Evolutionary conservation across 140 eudicot genomes (phyloP).

Genomic region (Flaveria floridana): DNA sequence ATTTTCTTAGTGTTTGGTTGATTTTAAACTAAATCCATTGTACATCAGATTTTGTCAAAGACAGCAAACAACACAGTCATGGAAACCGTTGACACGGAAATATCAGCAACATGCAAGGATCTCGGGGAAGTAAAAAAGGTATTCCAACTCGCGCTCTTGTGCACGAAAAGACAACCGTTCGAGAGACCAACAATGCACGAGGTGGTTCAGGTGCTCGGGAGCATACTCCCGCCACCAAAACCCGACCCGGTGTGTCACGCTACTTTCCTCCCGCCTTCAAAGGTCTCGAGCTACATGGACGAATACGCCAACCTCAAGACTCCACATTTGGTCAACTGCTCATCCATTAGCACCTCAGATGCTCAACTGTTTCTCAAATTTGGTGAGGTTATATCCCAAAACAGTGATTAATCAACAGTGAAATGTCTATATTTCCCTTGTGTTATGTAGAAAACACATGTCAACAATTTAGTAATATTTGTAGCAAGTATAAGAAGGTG

Average conservation of each 20-base stretch:
- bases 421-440: slow-evolving; percentile 40
- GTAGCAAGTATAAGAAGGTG: not conserved
- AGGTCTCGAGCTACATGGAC: slow-evolving; percentile 73
- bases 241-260: slow-evolving; percentile 21
- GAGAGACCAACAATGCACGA: slow-evolving; percentile 97
- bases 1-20: not conserved
- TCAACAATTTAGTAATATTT: slow-evolving; percentile 12
- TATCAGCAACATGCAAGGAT: slow-evolving; percentile 69
- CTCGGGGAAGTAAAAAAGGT: slow-evolving; percentile 74
- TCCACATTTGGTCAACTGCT: slow-evolving; percentile 79
- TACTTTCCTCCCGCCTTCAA: slow-evolving; percentile 42
- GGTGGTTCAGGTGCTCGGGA: slow-evolving; percentile 79
- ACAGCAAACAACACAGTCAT: slow-evolving; percentile 79
- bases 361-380: slow-evolving; percentile 90
- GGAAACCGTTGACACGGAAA: slow-evolving; percentile 87
- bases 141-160: slow-evolving; percentile 87
- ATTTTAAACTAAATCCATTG: not conserved
- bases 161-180: slow-evolving; percentile 81
- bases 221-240: slow-evolving; percentile 45
- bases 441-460: not conserved
- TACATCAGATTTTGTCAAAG: slow-evolving; percentile 65
- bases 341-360: slow-evolving; percentile 93
- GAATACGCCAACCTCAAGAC: slow-evolving; percentile 87
- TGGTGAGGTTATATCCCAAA: slow-evolving; percentile 90
- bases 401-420: slow-evolving; percentile 41